These are phyloP conservation scores for Macrolepiota fuliginosa DNA, from an alignment of 768 basidiomycete genomes.

Conservation along the genomic window DNA sequence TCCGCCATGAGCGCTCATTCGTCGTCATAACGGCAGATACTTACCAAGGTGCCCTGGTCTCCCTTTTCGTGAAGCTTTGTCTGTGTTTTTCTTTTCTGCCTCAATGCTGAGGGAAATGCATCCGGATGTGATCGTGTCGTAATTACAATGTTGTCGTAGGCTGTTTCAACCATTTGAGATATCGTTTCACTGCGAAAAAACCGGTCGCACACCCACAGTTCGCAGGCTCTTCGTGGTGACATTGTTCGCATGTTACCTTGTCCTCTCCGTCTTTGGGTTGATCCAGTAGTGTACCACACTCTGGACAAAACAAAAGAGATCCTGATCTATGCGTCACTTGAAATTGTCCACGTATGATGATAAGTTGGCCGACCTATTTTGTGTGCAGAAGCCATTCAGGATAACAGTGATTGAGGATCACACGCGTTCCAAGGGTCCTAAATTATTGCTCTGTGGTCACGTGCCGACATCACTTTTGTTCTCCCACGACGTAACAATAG, in stretches of 20 bases:
- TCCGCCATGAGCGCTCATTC: not conserved
- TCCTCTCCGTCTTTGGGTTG: slow-evolving; percentile 74
- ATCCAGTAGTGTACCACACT: slow-evolving; percentile 87
- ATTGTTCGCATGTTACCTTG: slow-evolving; percentile 85
- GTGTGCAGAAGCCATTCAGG: slow-evolving; percentile 20
- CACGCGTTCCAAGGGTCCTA: too few relatives aligned
- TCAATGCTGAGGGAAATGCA: slow-evolving; percentile 87
- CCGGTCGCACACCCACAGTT: slow-evolving; percentile 59
- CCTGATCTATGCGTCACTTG: slow-evolving; percentile 41
- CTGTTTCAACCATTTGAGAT: slow-evolving; percentile 34
- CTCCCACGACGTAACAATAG: too few relatives aligned
- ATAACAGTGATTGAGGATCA: too few relatives aligned
- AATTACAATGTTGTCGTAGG: slow-evolving; percentile 90
- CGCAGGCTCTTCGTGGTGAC: slow-evolving; percentile 82
- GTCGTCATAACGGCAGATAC: slow-evolving; percentile 13
- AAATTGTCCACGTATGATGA: not conserved
- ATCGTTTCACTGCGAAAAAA: not conserved
- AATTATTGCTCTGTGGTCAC: too few relatives aligned
- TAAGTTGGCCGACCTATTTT: slow-evolving; percentile 34
- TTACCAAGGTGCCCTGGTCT: slow-evolving; percentile 57
- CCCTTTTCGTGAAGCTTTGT: slow-evolving; percentile 74
- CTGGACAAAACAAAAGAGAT: slow-evolving; percentile 91
- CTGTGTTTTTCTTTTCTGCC: slow-evolving; percentile 87
- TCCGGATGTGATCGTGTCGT: slow-evolving; percentile 90
- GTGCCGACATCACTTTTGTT: too few relatives aligned